phyloP scores from a whole-genome alignment of 805 yeast species.

The Geotrichum ghanense region DNA sequence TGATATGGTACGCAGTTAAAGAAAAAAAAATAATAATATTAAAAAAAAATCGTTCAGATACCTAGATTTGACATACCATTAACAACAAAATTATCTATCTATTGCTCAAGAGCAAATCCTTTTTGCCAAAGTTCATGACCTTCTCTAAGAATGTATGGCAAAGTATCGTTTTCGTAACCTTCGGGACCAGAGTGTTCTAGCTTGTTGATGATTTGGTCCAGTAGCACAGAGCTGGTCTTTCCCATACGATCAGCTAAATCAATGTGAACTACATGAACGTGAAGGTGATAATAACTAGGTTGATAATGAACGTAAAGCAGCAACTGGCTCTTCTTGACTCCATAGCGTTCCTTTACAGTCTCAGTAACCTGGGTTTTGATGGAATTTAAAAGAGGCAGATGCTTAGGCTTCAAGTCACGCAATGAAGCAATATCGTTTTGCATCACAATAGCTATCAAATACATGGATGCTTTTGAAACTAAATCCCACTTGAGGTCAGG shows the following conservation, averaged over 20 bases:
- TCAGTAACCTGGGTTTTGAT: constrained; percentile 36
- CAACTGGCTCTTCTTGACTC: constrained; percentile 43
- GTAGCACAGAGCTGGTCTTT: constrained; percentile 72
- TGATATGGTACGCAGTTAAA: no score
- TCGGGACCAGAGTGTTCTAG: constrained; percentile 40
- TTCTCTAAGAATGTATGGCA: constrained; percentile 64
- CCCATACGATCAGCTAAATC: constrained; percentile 48
- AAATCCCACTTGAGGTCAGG: constrained; percentile 97
- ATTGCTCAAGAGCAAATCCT: constrained; percentile 5
- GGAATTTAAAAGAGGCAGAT: constrained; percentile 44
- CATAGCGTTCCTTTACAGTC: constrained; percentile 38
- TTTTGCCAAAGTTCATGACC: constrained; percentile 60
- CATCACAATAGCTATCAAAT: constrained; percentile 65
- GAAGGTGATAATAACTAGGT: constrained; percentile 94
- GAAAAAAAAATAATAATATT: no score
- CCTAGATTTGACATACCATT: no score
- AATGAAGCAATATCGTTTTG: constrained; percentile 59
- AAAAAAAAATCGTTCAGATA: no score
- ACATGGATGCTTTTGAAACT: constrained; percentile 51
- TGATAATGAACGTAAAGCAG: constrained; percentile 75
- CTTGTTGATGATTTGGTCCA: constrained; percentile 74
- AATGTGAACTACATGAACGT: constrained; percentile 76
- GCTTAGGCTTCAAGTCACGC: constrained; percentile 56
- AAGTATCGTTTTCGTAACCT: constrained; percentile 46
- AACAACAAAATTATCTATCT: no score